Evolutionary conservation across 768 basidiomycete genomes (phyloP), one percentile per base, ranked within the genome.

Genomic region (Podaxis pistillaris): DNA sequence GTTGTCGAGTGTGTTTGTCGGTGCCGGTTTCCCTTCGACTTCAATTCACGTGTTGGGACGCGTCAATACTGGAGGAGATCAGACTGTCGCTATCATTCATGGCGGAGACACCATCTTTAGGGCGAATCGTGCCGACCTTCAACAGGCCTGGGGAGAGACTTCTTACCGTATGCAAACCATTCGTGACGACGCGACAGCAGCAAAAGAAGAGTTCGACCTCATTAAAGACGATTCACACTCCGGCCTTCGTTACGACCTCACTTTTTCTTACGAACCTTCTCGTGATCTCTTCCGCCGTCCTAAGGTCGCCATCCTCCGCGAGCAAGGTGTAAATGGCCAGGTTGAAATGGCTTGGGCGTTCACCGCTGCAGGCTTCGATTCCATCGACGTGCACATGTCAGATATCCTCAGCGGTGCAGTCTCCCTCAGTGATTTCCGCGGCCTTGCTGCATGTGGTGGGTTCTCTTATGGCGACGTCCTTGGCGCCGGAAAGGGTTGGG

Each of bases 281-380:
- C 72, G 72, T n/a, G 61, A 64, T 17, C 66, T 86, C 60, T 74
- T 80, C 66, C 74, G 73, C 55, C 86, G 90, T 0, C 97, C 97
- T 7, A 89, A 86, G 72, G 93, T 99, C 30, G 96, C 96, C 24
- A 94, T 99, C 68, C 83, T 99, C 33, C 90, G 97, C 55, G 97
- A 99, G 75, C 97, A 98, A 72, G 97, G 97, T 64, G 95, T 98
- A 63, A 99, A 99, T 72, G 97, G 97, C 2, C 96, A 98, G 55
- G 80, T 93, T 33, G 97, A 99, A 78, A 98, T 99, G 97, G 97
- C 91, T 1, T 99, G 95, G 94, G 86, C 96, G 28, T 98, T 99
- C 79, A 83, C 88, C 6, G 90, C 86, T 2, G 95, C 95, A 8
- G 97, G 97, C 9, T 99, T 99, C 72, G 90, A 93, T 67, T 90